These are phyloP conservation scores for Salix arbutifolia DNA, from an alignment of 345 rosid genomes.

Conservation along the genomic window DNA sequence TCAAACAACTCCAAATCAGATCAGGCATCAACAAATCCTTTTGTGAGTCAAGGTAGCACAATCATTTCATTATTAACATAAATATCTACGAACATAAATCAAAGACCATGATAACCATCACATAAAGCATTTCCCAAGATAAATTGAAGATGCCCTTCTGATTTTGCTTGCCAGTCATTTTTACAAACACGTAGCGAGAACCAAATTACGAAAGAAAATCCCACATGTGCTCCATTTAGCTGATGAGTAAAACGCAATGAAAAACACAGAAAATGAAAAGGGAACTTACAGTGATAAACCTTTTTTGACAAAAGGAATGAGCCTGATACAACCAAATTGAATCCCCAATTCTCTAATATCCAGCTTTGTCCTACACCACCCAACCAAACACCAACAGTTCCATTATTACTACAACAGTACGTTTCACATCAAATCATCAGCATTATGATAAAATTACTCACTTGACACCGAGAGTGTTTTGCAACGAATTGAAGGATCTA, in stretches of 20 bases:
- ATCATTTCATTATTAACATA: no score
- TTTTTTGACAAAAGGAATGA: constrained; percentile 68
- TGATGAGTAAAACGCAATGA: background rate
- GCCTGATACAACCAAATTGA: constrained; percentile 86
- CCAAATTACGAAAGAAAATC: background rate
- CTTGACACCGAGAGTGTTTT: constrained; percentile 79
- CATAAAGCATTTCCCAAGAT: no score
- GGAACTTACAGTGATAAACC: constrained; percentile 63
- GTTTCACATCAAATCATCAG: background rate
- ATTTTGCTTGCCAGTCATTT: constrained; percentile 22
- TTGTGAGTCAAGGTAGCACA: no score
- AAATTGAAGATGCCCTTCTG: no score
- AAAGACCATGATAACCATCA: no score
- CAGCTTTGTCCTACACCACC: constrained; percentile 48
- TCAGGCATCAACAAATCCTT: background rate
- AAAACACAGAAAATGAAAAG: background rate
- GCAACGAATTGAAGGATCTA: constrained; percentile 72
- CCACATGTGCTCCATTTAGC: background rate
- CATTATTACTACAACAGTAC: background rate
- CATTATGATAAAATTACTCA: constrained; percentile 24
- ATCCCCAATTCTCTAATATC: constrained; percentile 74
- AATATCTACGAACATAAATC: no score
- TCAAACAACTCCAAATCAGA: background rate
- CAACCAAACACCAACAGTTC: background rate
- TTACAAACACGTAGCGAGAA: constrained; percentile 33